Evolutionary conservation across 805 yeast species (phyloP).

Genomic region (Ogataea methylovora): DNA sequence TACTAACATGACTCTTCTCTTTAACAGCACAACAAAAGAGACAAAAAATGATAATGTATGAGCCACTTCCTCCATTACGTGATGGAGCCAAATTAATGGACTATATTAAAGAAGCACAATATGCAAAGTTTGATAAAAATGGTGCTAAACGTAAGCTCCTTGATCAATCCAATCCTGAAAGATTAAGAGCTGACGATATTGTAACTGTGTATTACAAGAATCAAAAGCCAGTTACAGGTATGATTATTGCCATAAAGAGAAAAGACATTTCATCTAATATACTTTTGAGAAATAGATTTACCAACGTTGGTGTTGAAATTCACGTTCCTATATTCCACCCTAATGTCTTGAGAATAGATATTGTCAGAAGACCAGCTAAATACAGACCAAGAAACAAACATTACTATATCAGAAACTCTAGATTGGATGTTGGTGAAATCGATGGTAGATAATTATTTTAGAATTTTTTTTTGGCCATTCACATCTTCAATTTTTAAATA

Average conservation of each 20-base stretch:
- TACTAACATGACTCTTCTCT: too few relatives aligned
- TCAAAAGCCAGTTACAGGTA: slow-evolving; percentile 68
- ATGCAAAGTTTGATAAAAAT: slow-evolving; percentile 57
- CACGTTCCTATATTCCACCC: slow-evolving; percentile 80
- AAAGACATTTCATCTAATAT: slow-evolving; percentile 66
- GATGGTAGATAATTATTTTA: slow-evolving; percentile 32
- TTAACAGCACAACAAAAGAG: too few relatives aligned
- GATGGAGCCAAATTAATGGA: slow-evolving; percentile 37
- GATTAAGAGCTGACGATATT: slow-evolving; percentile 74
- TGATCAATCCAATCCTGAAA: slow-evolving; percentile 34
- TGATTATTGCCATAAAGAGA: slow-evolving; percentile 69
- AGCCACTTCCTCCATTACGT: slow-evolving; percentile 43
- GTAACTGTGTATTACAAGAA: slow-evolving; percentile 65
- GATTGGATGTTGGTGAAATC: slow-evolving; percentile 68
- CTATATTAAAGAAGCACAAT: slow-evolving; percentile 43
- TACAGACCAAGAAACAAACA: slow-evolving; percentile 80
- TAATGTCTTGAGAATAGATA: slow-evolving; percentile 64
- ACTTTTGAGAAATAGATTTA: slow-evolving; percentile 74
- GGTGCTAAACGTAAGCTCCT: slow-evolving; percentile 59
- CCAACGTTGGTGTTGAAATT: slow-evolving; percentile 79
- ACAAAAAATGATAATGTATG: slow-evolving; percentile 30
- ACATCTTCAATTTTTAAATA: too few relatives aligned
- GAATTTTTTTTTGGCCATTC: too few relatives aligned
- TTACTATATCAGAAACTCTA: slow-evolving; percentile 78
- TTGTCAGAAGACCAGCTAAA: slow-evolving; percentile 64